Percentiles rank a stretch among this genome's conserved stretches.
phyloP scores from a whole-genome alignment of 495 filamentous ascomycete genomes.

The Apiosordaria backusii region DNA sequence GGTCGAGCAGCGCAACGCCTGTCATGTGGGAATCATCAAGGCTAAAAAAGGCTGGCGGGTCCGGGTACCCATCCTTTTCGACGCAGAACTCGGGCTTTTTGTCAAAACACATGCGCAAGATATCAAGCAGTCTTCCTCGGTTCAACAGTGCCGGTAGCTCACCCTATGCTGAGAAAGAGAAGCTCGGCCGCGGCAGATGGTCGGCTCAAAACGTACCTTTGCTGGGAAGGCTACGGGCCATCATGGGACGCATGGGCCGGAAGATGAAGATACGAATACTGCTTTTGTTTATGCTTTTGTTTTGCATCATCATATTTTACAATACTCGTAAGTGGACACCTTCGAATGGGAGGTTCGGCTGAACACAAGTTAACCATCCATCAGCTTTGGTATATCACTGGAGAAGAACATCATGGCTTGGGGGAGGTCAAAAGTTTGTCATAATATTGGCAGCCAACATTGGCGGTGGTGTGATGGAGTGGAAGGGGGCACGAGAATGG shows the following conservation, averaged over 20 bases:
- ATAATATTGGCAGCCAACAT: conserved; percentile 92
- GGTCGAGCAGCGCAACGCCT: conserved; percentile 47
- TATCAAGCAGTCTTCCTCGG: conserved; percentile 71
- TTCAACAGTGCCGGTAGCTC: conserved; percentile 47
- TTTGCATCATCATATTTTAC: conserved; percentile 63
- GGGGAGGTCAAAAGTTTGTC: conserved; percentile 86
- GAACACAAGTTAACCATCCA: conserved; percentile 7
- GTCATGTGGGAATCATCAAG: conserved; percentile 84
- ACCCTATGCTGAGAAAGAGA: conserved; percentile 74
- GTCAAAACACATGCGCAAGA: conserved; percentile 66
- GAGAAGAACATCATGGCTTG: conserved; percentile 51
- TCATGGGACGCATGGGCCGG: conserved; percentile 42
- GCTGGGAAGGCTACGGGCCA: conserved; percentile 35
- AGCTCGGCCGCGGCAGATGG: conserved; percentile 52
- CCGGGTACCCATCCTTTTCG: conserved; percentile 76
- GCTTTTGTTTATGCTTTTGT: conserved; percentile 55
- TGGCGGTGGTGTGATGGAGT: conserved; percentile 97
- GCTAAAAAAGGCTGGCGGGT: conserved; percentile 61
- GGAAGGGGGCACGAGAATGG: conserved; percentile 97
- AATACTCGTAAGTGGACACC: conserved; percentile 56
- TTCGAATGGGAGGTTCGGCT: too few species aligned
- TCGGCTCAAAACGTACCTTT: conserved; percentile 34
- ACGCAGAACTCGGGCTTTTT: conserved; percentile 79
- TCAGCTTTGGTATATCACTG: conserved; percentile 48
- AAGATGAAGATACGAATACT: conserved; percentile 58